Evolutionary conservation across 371 early-diverging fungal species (phyloP), one percentile per base, ranked within the genome.

Genomic region (Nematocida sp.): DNA sequence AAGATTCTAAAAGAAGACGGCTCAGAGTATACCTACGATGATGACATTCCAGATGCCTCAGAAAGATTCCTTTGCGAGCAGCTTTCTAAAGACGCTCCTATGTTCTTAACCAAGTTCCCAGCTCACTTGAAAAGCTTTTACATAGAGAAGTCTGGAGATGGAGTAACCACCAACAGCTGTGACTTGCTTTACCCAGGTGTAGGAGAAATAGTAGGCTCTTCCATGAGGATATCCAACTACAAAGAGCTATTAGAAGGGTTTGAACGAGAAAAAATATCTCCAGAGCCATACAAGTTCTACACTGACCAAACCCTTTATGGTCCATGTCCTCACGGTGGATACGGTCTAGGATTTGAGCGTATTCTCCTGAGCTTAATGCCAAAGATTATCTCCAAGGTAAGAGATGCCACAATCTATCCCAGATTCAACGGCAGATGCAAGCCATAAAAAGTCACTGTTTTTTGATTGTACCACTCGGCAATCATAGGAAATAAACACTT

Each of bases 171-270:
- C 15, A 93, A 96, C 85, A 89, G 90, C 76, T 92, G 93, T 32
- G 99, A 99, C 85, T 88, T 99, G 35, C 87, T 99, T 79, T 94
- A 96, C 89, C 98, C 99, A 40, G 89, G 88, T 75, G 95, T 97
- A 54, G 99, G 99, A 77, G 99, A 99, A 86, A 94, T 97, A 85
- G 91, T 94, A 40, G 99, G 99, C 81, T 98, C 96, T 43, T 91
- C 91, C 78, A 99, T 97, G 99, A 89, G 99, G 85, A 91, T 91
- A 81, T 86, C 88, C 55, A 89, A 92, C 78, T 89, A 80, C 84
- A 88, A 89, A 19, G 90, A 91, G 80, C 86, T 99, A 52, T 79
- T 92, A 79, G 90, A 85, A n/a, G 99, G 91, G 25, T 96, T 93
- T 82, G 87, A 87, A 81, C 87, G 91, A 41, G 96, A 94, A 85